Conservation (phyloP, 805 yeast genomes). For the Blastobotrys chiropterorum region DNA sequence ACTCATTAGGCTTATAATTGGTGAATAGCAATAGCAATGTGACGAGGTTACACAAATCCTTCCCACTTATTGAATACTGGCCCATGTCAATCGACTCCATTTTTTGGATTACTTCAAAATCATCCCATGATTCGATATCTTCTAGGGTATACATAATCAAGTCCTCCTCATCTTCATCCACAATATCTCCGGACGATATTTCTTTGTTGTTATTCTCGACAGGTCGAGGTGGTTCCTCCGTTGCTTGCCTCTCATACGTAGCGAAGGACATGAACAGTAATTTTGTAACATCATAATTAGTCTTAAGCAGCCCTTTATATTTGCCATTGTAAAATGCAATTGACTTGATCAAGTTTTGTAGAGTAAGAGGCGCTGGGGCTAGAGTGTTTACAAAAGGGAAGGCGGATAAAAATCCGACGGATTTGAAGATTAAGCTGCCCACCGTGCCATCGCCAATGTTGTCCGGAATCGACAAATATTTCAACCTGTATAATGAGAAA, state of each 20-base stretch:
- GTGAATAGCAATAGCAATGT: slow-evolving; percentile 44
- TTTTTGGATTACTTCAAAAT: slow-evolving; percentile 34
- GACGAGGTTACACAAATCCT: slow-evolving; percentile 38
- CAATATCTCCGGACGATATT: background rate
- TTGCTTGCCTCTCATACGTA: slow-evolving; percentile 4
- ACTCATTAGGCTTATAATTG: slow-evolving; percentile 35
- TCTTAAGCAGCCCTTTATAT: slow-evolving; percentile 32
- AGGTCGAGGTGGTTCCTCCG: too few species aligned
- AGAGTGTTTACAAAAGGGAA: slow-evolving; percentile 44
- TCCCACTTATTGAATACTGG: slow-evolving; percentile 35
- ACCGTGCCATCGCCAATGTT: slow-evolving; percentile 24
- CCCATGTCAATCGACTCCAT: slow-evolving; percentile 42
- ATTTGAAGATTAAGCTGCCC: slow-evolving; percentile 26
- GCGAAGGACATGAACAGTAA: slow-evolving; percentile 46
- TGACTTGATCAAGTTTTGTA: slow-evolving; percentile 39
- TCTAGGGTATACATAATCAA: slow-evolving; percentile 15
- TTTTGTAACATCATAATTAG: slow-evolving; percentile 36
- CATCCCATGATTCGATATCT: slow-evolving; percentile 25
- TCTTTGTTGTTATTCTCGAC: too few species aligned
- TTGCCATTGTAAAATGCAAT: slow-evolving; percentile 41
- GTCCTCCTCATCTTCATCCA: slow-evolving; percentile 22
- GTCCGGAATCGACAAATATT: slow-evolving; percentile 33
- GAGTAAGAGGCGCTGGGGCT: slow-evolving; percentile 28
- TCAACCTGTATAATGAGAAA: slow-evolving; percentile 9
- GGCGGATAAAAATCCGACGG: slow-evolving; percentile 39